Evolutionary conservation across 2,329 filamentous ascomycete species (phyloP), one percentile per base, ranked within the genome.

Genomic region (Claviceps spartinae): DNA sequence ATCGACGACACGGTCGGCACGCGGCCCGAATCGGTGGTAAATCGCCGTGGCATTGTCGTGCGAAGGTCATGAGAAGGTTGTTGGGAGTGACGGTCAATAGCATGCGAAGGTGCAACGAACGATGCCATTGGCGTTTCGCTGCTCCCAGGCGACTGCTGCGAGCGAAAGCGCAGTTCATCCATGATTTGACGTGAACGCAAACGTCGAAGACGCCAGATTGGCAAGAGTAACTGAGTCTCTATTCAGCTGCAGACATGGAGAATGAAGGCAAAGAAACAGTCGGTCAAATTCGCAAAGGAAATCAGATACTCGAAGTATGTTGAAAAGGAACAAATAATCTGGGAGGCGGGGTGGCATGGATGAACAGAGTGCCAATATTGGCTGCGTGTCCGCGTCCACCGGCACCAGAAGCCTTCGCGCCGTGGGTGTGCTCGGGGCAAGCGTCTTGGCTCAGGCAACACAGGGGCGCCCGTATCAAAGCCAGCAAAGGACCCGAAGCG

Each of bases 11-110:
- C 73, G 65, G 85, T 88, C 67, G 86, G 85, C 69, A 91, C 74
- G 77, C 89, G 78, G 69, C 88, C 77, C 71, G 87, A 83, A 71
- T 95, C 94, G 53, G 90, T 93, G 57, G 91, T 97, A 71, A 97
- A 97, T 65, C 91, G 85, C 63, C 91, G 84, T 69, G 90, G 88
- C 65, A 97, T 76, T 61, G 82, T 83, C 57, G 81, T 80, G 68
- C 90, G 83, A 58, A 79, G 78, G 64, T 95, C 88, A 67, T 81
- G 77, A 57, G 77, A 52, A 43, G 57, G 51, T 50, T 63, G 61
- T 51, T 78, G 78, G 57, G 72, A 74, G 66, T 82, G 75, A 63
- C 82, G 80, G 63, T 73, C 75, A 63, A 79, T 77, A 67, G 85
- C 85, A 66, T 86, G 82, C 60, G 81, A 79, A 63, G 86, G 83